Percentiles rank a stretch among this genome's conserved stretches.
These are phyloP conservation scores for Clarireedia hainanense DNA, from an alignment of 2,329 filamentous ascomycete species.

Conservation along the genomic window DNA sequence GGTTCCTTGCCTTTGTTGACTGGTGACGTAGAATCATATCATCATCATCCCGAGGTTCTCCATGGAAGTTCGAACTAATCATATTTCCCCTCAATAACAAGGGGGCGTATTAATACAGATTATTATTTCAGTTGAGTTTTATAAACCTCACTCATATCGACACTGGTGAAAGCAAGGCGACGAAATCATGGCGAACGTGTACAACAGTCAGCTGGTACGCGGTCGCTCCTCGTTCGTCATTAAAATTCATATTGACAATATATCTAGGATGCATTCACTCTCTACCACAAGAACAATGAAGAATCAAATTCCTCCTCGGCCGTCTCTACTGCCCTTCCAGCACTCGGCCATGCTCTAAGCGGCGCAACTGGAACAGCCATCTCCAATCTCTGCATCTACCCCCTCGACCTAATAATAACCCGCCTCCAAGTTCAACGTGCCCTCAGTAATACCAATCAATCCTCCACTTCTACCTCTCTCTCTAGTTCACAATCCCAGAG, in stretches of 20 bases:
- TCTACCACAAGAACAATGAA: slow-evolving; percentile 32
- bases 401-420: slow-evolving; percentile 73
- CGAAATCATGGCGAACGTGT: slow-evolving; percentile 26
- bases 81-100: background rate
- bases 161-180: background rate
- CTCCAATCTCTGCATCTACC: slow-evolving; percentile 72
- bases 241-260: background rate
- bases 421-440: slow-evolving; percentile 72
- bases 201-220: slow-evolving; percentile 37
- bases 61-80: background rate
- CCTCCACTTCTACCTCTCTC: slow-evolving; percentile 9
- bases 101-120: background rate
- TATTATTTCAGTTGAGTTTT: background rate
- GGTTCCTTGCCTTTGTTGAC: background rate
- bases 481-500: slow-evolving; percentile 31
- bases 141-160: background rate
- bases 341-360: slow-evolving; percentile 73
- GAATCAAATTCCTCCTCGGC: slow-evolving; percentile 16
- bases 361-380: slow-evolving; percentile 72
- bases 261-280: slow-evolving; percentile 24
- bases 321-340: slow-evolving; percentile 47
- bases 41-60: background rate
- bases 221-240: background rate
- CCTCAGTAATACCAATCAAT: slow-evolving; percentile 35
- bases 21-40: background rate